Evolutionary conservation across 495 filamentous ascomycete genomes (phyloP).

Genomic region (Choiromyces venosus): DNA sequence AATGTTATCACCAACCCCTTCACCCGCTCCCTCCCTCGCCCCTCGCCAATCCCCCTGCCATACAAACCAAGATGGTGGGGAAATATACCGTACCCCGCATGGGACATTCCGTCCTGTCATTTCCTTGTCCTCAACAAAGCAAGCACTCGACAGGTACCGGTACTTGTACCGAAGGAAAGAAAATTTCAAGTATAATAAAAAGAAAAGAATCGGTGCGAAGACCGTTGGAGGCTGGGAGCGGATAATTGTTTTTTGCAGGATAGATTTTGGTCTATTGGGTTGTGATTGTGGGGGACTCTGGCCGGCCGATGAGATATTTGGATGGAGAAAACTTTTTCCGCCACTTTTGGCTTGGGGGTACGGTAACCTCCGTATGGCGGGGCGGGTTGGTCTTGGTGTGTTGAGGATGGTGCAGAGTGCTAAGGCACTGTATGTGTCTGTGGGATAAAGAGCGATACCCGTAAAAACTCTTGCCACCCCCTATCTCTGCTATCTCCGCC

Average conservation of each 20-base stretch:
- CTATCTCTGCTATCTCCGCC: no score
- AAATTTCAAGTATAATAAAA: neutral
- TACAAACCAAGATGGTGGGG: neutral
- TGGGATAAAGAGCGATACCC: neutral
- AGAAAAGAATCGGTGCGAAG: neutral
- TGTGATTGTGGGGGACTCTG: no score
- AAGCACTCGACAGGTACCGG: no score
- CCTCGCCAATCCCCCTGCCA: neutral
- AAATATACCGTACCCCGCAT: neutral
- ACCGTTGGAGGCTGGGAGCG: neutral
- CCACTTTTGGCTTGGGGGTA: neutral
- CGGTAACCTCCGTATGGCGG: neutral
- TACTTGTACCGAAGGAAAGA: no score
- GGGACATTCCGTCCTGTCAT: neutral
- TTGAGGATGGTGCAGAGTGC: no score
- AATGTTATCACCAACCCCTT: neutral
- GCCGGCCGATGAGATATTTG: neutral
- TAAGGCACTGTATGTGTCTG: no score
- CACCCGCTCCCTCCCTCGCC: no score
- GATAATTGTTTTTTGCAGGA: neutral
- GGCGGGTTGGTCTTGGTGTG: neutral
- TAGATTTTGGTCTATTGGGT: neutral
- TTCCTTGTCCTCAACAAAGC: neutral
- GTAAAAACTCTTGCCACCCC: no score
- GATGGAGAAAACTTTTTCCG: neutral